Evolutionary conservation across 129 eudicot species (phyloP).

Genomic region (Mikania micrantha): DNA sequence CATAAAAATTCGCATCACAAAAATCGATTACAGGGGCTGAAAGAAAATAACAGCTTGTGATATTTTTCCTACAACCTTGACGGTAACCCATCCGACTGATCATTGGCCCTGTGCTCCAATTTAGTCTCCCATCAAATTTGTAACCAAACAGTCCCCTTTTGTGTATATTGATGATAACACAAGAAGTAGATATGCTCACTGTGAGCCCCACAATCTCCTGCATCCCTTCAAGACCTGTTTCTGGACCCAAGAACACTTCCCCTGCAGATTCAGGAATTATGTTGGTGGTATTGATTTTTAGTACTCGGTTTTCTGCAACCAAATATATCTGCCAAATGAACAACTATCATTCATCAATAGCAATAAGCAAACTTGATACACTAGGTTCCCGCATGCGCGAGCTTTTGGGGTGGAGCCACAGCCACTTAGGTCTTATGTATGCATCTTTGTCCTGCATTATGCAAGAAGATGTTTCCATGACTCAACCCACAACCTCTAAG

Average conservation of each 20-base stretch:
- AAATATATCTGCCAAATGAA: slow-evolving; percentile 56
- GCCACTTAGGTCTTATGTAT: too few relatives aligned
- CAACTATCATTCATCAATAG: not conserved
- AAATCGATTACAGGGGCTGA: slow-evolving; percentile 70
- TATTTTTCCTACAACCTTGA: slow-evolving; percentile 78
- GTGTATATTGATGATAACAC: slow-evolving; percentile 54
- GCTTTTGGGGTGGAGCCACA: too few relatives aligned
- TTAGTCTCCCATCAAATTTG: slow-evolving; percentile 47
- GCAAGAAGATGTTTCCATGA: too few relatives aligned
- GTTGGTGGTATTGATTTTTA: slow-evolving; percentile 39
- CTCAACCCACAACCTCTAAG: too few relatives aligned
- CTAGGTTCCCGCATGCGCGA: too few relatives aligned
- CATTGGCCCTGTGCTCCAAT: slow-evolving; percentile 71
- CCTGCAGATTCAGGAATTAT: slow-evolving; percentile 39
- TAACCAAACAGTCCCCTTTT: slow-evolving; percentile 70
- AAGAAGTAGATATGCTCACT: slow-evolving; percentile 57
- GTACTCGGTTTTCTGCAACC: slow-evolving; percentile 72
- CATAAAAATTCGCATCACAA: slow-evolving; percentile 88
- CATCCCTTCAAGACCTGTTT: slow-evolving; percentile 32
- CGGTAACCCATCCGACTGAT: slow-evolving; percentile 50
- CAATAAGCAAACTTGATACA: too few relatives aligned
- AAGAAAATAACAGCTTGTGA: slow-evolving; percentile 61
- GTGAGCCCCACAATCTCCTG: slow-evolving; percentile 66
- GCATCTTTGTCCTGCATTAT: too few relatives aligned
- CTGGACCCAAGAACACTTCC: slow-evolving; percentile 63